phyloP scores from a whole-genome alignment of 345 rosid species.

The Ceriops zippeliana region DNA sequence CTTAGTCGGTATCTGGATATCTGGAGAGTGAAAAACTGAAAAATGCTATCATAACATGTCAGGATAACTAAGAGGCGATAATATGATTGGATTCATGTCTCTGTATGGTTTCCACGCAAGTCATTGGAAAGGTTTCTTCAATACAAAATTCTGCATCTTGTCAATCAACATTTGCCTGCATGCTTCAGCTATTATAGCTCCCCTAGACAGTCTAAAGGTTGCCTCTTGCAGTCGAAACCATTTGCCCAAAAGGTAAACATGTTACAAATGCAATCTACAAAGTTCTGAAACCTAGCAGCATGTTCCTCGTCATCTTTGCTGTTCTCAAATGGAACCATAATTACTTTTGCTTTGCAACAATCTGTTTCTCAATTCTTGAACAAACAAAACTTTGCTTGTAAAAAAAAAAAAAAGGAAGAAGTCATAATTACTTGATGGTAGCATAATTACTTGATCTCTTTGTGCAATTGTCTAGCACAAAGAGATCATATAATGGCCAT shows the following conservation, averaged over 20 bases:
- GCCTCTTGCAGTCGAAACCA: not conserved
- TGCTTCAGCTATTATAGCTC: not conserved
- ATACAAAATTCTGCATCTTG: not conserved
- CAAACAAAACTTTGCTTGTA: no score
- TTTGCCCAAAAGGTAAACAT: not conserved
- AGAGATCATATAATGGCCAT: no score
- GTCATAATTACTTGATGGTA: no score
- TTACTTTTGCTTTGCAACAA: no score
- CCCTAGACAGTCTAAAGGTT: not conserved
- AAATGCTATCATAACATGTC: not conserved
- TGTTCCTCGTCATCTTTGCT: no score
- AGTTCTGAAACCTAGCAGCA: no score
- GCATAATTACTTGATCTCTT: no score
- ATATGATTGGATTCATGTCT: not conserved
- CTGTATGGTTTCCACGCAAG: not conserved
- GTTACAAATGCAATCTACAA: no score
- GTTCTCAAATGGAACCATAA: no score
- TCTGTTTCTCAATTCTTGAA: no score
- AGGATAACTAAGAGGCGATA: not conserved
- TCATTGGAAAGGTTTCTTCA: not conserved
- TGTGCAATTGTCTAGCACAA: no score
- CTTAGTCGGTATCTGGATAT: slow-evolving; percentile 8
- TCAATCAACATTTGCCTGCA: not conserved
- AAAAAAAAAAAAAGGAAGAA: no score
- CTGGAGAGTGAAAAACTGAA: not conserved